phyloP scores from a whole-genome alignment of 345 rosid species.

The Eucalyptus regnans region DNA sequence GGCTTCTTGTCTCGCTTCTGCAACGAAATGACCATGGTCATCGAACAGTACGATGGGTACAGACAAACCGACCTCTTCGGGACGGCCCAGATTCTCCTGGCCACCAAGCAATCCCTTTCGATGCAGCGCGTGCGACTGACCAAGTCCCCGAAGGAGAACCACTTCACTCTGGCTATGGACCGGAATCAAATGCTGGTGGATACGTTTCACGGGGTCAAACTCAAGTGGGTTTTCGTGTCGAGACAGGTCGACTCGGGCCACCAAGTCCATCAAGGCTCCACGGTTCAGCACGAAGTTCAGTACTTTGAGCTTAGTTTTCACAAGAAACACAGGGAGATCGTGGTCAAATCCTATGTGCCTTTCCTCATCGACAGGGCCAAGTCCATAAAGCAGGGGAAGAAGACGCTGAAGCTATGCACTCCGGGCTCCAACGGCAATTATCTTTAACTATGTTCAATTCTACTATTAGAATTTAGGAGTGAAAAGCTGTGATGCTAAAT shows the following conservation, averaged over 20 bases:
- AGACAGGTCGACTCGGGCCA: constrained; percentile 10
- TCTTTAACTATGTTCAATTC: background rate
- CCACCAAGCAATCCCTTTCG: constrained; percentile 26
- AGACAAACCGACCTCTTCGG: constrained; percentile 26
- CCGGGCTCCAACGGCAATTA: background rate
- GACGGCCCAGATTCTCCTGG: constrained; percentile 27
- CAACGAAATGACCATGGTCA: constrained; percentile 27
- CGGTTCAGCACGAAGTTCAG: constrained; percentile 15
- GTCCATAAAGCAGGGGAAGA: constrained; percentile 19
- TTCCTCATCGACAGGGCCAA: constrained; percentile 27
- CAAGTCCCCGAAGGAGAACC: constrained; percentile 39
- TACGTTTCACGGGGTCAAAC: constrained; percentile 29
- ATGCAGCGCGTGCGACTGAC: constrained; percentile 24
- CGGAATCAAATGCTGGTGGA: constrained; percentile 37
- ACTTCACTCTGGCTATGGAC: constrained; percentile 25
- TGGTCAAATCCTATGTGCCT: constrained; percentile 35
- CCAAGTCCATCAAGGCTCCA: constrained; percentile 7
- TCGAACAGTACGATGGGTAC: constrained; percentile 29
- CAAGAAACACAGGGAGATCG: constrained; percentile 39
- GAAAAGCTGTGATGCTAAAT: no score
- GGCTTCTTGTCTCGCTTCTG: constrained; percentile 21
- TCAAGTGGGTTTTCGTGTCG: constrained; percentile 29
- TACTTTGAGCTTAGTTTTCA: constrained; percentile 39
- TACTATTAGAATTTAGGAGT: background rate
- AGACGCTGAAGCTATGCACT: constrained; percentile 46